Conservation (phyloP, 2,329 filamentous ascomycete species). For the Beauveria medogensis region DNA sequence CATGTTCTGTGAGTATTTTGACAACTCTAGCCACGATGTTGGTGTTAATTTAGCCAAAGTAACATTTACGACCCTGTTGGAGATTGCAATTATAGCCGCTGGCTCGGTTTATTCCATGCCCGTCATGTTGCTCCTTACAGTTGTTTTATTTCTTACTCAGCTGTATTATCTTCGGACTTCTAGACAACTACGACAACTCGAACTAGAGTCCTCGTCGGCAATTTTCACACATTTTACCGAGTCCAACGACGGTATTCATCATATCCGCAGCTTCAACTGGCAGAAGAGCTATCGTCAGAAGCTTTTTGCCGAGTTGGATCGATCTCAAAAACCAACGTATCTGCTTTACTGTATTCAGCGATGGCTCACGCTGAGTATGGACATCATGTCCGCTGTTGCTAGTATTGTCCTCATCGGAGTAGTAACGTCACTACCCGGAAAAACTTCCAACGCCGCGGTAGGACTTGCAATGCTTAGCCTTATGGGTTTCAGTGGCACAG, state of each 20-base stretch:
- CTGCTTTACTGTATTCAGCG: conserved; percentile 36
- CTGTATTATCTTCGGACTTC: conserved; percentile 37
- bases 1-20: no score
- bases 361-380: conserved; percentile 36
- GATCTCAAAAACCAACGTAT: conserved; percentile 18
- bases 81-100: conserved; percentile 20
- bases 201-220: conserved; percentile 42
- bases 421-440: conserved; percentile 15
- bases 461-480: no score
- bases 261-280: conserved; percentile 20
- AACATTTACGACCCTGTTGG: conserved; percentile 14
- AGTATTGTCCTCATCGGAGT: conserved; percentile 22
- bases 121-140: conserved; percentile 29
- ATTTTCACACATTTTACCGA: conserved; percentile 33
- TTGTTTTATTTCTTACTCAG: conserved; percentile 15
- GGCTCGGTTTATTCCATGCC: conserved; percentile 13
- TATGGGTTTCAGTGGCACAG: no score
- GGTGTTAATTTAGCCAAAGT: neutral
- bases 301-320: conserved; percentile 34
- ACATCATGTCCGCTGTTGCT: conserved; percentile 28
- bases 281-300: conserved; percentile 25
- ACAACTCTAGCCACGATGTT: no score
- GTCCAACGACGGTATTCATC: conserved; percentile 19
- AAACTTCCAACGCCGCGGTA: neutral
- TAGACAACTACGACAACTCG: conserved; percentile 44